Evolutionary conservation across 345 rosid species (phyloP), one percentile per base, ranked within the genome.

Genomic region (Eucalyptus urophylla): DNA sequence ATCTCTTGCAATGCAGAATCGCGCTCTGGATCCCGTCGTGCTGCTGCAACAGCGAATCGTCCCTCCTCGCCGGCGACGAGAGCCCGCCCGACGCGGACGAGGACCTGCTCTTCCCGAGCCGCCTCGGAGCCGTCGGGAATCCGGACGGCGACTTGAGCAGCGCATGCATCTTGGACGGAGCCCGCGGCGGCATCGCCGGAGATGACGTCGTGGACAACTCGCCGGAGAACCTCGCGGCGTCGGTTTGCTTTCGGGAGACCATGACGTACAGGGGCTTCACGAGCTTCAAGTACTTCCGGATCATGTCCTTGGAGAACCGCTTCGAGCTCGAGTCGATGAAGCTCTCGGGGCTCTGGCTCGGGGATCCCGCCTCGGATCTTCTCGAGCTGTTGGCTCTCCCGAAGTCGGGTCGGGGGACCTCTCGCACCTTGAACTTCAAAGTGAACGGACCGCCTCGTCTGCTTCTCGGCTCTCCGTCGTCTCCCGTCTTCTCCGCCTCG

Each of bases 1-100:
- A 98, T 87, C 93, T 94, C 94, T 98, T 98, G 96, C 99, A 98
- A 87, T 98, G 99, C 37, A 96, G 94, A 88, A 98, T 98, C 62
- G 99, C 99, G 86, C 99, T 92, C 87, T 98, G 97, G 89, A 98
- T 98, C 90, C 98, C 98, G 91, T 98, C 99, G 86, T 98, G 93
- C 87, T 97, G 99, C 76, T 95, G 95, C 86, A 95, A 80, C 89
- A 98, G 90, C 65, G 99, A 96, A 90, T 98, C 99, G 11, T 98
- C 99, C 90, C 97, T 95, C 91, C 92, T 95, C 65, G 87, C 95
- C 89, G 98, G 97, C 65, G 97, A 94, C 89, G 92, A 45, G 33
- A 47, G 89, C 51, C 94, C 91, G 43, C 87, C 90, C 29, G 97
- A 93, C 87, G 94, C 60, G 86, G 98, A 95, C 16, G 96, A 95